These are phyloP conservation scores for Mycena kentingensis DNA, from an alignment of 768 basidiomycete genomes.

Conservation along the genomic window DNA sequence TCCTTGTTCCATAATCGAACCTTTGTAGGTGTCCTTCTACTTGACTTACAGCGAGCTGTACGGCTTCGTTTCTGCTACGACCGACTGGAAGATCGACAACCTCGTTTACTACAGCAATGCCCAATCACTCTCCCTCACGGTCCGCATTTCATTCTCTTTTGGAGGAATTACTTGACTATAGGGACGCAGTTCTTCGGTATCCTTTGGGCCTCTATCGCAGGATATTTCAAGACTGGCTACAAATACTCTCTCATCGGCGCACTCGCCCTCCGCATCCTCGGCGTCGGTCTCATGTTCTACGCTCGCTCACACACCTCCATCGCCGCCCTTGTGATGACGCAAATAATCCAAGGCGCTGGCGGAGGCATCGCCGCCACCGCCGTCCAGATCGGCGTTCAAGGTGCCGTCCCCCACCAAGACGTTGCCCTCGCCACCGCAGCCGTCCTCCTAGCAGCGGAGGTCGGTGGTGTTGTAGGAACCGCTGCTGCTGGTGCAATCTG, in stretches of 20 bases:
- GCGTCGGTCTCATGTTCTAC: constrained; percentile 53
- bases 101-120: constrained; percentile 22
- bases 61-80: constrained; percentile 44
- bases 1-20: neutral
- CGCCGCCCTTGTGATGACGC: constrained; percentile 48
- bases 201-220: constrained; percentile 46
- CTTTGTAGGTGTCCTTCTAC: constrained; percentile 42
- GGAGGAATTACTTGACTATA: too few relatives aligned
- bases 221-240: constrained; percentile 31
- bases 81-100: constrained; percentile 18
- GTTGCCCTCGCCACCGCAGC: constrained; percentile 53
- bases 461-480: constrained; percentile 49
- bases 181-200: constrained; percentile 49
- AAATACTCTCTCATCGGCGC: constrained; percentile 44
- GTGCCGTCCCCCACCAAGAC: constrained; percentile 49
- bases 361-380: constrained; percentile 53
- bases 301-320: constrained; percentile 42
- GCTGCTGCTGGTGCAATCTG: constrained; percentile 52
- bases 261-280: constrained; percentile 43
- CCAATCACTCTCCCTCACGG: constrained; percentile 21
- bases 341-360: constrained; percentile 60
- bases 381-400: constrained; percentile 49
- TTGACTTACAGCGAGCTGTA: constrained; percentile 59
- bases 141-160: too few relatives aligned
- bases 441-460: constrained; percentile 50